Evolutionary conservation across 169 alveolate species (phyloP).

Genomic region (Plasmodium berghei): DNA sequence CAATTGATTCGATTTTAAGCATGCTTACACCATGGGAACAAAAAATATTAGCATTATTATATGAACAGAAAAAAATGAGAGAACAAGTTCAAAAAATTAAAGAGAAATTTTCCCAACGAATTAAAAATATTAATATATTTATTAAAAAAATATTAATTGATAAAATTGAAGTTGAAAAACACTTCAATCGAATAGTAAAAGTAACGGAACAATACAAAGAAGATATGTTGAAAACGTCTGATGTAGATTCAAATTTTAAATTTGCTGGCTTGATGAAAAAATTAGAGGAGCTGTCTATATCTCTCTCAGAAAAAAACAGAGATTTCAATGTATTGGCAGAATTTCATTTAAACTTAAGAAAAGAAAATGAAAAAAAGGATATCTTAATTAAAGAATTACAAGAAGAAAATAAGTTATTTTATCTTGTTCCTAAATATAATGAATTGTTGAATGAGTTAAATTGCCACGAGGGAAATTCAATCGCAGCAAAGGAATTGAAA

Average conservation of each 20-base stretch:
- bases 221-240: conserved; percentile 74
- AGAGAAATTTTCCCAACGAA: conserved; percentile 78
- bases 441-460: conserved; percentile 71
- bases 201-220: conserved; percentile 79
- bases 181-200: conserved; percentile 80
- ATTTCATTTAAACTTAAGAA: conserved; percentile 68
- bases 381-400: conserved; percentile 54
- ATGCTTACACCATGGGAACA: conserved; percentile 86
- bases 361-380: conserved; percentile 44
- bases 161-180: conserved; percentile 83
- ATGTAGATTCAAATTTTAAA: conserved; percentile 82
- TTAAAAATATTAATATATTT: conserved; percentile 78
- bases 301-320: conserved; percentile 77
- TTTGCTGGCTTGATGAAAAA: conserved; percentile 83
- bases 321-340: conserved; percentile 83
- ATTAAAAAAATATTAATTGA: conserved; percentile 82
- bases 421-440: conserved; percentile 76
- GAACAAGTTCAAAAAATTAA: conserved; percentile 79
- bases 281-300: conserved; percentile 82
- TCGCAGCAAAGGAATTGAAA: conserved; percentile 66
- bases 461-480: conserved; percentile 17
- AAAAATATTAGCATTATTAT: conserved; percentile 84
- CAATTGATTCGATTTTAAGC: conserved; percentile 78
- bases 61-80: conserved; percentile 86
- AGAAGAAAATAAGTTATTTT: conserved; percentile 78